Base-by-base conservation (phyloP, 2,329 filamentous ascomycete species). In the Sclerotinia sclerotiorum region DNA sequence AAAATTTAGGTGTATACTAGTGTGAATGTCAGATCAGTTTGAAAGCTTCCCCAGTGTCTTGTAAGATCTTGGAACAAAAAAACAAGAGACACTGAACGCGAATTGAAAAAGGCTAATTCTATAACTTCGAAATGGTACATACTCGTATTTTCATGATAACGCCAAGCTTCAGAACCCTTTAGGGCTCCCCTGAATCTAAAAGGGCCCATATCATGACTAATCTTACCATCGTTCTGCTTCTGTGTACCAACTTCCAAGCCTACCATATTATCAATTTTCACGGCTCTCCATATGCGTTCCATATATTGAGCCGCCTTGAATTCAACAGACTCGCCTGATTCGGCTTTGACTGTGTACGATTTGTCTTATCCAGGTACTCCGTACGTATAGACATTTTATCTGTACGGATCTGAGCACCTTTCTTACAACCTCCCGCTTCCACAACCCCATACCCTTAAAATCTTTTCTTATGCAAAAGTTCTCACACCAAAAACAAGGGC, bases 201-300 rank as follows among this genome's bases (percentile, higher is more conserved):
- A 32, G 27, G 58, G 58, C 29, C 44, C 27, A 49, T 61, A 61
- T 24, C 27, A 35, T 61, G 48, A 35, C 58, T 35, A 61, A 61
- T 48, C 42, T 48, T 17, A n/a, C 5, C 52, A 56, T 39, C 54
- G 13, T 42, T 57, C 35, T 57, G 13, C 32, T n/a, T 57, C n/a
- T 42, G 10, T 27, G 11, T 57, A 24, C 32, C 13, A 42, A 7
- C 35, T n/a, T 10, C 35, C 39, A 32, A 32, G 21, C 42, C 13
- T 39, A 57, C 32, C 29, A 57, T 39, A 11, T 56, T n/a, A 32
- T 56, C 2, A 56, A 32, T 56, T 24, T 24, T 21, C 32, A 39
- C 21, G 29, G 21, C 32, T 39, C 13, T 24, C 42, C 32, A 42
- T 19, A 42, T 19, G 24, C 13, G 35, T 13, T 57, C 32, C 44